Conservation (phyloP, 768 basidiomycete species). For the Cystofilobasidium ferigula region DNA sequence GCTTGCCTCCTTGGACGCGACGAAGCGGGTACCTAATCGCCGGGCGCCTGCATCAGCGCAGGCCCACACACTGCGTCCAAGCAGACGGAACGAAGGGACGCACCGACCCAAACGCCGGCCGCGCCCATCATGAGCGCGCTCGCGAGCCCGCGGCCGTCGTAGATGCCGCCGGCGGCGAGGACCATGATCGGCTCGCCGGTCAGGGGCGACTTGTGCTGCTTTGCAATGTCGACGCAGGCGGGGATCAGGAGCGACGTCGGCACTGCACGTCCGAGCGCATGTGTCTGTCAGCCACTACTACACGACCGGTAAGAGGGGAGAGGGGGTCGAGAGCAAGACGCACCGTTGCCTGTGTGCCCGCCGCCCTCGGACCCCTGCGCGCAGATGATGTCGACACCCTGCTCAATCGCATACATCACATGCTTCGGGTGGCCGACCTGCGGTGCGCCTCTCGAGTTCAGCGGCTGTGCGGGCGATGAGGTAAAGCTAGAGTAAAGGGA, state of each 20-base stretch:
- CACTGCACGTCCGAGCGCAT: conserved; percentile 29
- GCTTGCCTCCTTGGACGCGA: conserved; percentile 50
- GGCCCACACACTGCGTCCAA: not conserved
- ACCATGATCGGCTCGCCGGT: conserved; percentile 71
- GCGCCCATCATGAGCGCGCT: conserved; percentile 79
- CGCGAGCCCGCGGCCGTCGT: conserved; percentile 74
- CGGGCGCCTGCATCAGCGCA: not conserved
- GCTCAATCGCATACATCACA: conserved; percentile 45
- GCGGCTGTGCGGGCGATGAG: not conserved
- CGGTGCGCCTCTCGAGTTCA: conserved; percentile 35
- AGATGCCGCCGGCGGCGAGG: conserved; percentile 82
- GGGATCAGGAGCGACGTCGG: conserved; percentile 79
- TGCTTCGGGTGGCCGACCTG: conserved; percentile 77
- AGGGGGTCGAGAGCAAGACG: not conserved
- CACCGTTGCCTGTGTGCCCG: conserved; percentile 70
- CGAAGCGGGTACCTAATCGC: not conserved
- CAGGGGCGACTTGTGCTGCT: conserved; percentile 62
- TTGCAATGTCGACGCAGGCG: conserved; percentile 38
- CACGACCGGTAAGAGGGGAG: not conserved
- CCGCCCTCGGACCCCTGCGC: conserved; percentile 67
- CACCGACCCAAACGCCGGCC: conserved; percentile 72
- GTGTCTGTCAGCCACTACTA: too few species aligned
- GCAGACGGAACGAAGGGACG: conserved; percentile 66
- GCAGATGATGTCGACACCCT: conserved; percentile 84
- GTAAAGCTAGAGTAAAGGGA: not conserved